Conservation (phyloP, 352 stramenopile genomes). For the Pythium guiyangense region DNA sequence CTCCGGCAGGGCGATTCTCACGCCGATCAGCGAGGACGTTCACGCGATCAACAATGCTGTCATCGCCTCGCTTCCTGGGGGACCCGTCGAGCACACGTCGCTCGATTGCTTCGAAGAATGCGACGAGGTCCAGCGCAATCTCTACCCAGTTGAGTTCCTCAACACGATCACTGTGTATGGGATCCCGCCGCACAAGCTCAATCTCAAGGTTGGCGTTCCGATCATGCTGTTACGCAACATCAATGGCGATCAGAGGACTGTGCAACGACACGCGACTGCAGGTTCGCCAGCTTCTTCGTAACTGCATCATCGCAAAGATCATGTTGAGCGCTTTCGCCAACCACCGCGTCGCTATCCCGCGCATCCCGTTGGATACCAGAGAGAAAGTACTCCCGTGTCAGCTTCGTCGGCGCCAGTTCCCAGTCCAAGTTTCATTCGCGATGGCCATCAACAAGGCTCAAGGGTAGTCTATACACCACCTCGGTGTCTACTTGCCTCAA, state of each 20-base stretch:
- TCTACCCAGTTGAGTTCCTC: slow-evolving; percentile 2
- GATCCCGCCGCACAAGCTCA: slow-evolving; percentile 10
- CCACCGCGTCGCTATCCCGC: slow-evolving; percentile 15
- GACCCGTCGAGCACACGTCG: not conserved
- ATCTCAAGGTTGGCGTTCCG: slow-evolving; percentile 18
- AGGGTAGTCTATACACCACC: slow-evolving; percentile 24
- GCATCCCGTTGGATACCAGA: slow-evolving; percentile 16
- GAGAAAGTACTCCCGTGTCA: slow-evolving; percentile 15
- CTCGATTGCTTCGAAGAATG: not conserved
- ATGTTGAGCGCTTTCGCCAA: too few relatives aligned
- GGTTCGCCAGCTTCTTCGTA: slow-evolving; percentile 13
- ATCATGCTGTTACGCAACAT: slow-evolving; percentile 31
- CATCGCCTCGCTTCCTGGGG: not conserved
- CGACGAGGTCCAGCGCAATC: not conserved
- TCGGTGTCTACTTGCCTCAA: slow-evolving; percentile 19
- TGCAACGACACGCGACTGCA: slow-evolving; percentile 24
- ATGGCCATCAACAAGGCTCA: slow-evolving; percentile 40
- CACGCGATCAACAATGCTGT: not conserved
- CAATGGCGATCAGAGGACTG: slow-evolving; percentile 15
- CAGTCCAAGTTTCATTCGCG: slow-evolving; percentile 18
- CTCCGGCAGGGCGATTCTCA: slow-evolving; percentile 1
- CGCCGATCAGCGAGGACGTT: not conserved
- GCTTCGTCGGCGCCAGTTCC: slow-evolving; percentile 20
- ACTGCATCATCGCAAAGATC: slow-evolving; percentile 24
- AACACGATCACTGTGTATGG: slow-evolving; percentile 19